phyloP scores from a whole-genome alignment of 306 rosid genomes.

The Quercus suber region DNA sequence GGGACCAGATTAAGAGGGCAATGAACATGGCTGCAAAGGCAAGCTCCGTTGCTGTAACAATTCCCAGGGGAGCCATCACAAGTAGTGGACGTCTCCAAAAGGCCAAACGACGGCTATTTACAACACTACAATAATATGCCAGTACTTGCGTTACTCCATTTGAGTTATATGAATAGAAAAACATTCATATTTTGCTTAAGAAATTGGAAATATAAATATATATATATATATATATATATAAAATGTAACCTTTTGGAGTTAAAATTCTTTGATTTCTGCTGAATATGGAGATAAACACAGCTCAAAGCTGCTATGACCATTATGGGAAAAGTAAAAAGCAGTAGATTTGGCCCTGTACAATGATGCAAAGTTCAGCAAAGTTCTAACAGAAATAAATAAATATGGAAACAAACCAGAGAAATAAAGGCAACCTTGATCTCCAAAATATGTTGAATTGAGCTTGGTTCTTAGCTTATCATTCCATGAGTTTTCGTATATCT shows the following conservation, averaged over 20 bases:
- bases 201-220: neutral
- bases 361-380: neutral
- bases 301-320: conserved; percentile 51
- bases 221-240: too few species aligned
- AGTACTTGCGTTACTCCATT: neutral
- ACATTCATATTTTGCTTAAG: neutral
- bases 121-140: conserved; percentile 8
- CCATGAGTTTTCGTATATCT: conserved; percentile 39
- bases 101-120: neutral
- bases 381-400: neutral
- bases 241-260: conserved; percentile 23
- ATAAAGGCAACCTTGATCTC: conserved; percentile 40
- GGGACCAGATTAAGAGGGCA: conserved; percentile 65
- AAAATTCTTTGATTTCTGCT: conserved; percentile 19
- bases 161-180: too few species aligned
- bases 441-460: conserved; percentile 49
- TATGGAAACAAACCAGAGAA: neutral
- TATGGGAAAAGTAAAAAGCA: conserved; percentile 60
- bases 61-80: conserved; percentile 56
- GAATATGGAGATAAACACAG: conserved; percentile 57
- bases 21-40: conserved; percentile 45
- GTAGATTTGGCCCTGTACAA: conserved; percentile 47
- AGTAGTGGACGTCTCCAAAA: conserved; percentile 45
- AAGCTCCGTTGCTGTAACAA: conserved; percentile 50
- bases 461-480: conserved; percentile 25